Conservation (phyloP, 2,329 filamentous ascomycete genomes). For the Aureobasidium mangrovei region DNA sequence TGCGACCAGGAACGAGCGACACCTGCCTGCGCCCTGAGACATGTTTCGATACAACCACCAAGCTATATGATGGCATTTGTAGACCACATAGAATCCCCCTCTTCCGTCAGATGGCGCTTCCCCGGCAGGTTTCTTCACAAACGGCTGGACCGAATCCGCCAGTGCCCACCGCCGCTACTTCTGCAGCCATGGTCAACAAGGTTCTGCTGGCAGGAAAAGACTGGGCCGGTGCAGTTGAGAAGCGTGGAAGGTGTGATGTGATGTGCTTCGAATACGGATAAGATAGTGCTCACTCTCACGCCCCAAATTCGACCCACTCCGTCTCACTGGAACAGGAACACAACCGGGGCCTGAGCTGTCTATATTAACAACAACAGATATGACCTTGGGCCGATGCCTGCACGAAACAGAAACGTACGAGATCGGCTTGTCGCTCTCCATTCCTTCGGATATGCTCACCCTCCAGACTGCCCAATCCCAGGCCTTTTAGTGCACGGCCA, state of each 20-base stretch:
- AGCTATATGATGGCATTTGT: background rate
- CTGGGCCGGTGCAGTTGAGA: background rate
- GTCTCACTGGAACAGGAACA: background rate
- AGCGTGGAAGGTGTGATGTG: constrained; percentile 6
- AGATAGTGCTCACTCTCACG: background rate
- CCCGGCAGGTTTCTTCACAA: background rate
- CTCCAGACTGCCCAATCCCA: constrained; percentile 4
- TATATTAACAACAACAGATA: background rate
- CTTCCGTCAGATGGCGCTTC: constrained; percentile 1
- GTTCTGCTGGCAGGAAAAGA: background rate
- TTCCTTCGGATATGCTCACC: constrained; percentile 4
- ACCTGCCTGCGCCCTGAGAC: constrained; percentile 8
- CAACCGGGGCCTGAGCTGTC: background rate
- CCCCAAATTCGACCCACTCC: background rate
- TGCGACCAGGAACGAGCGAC: constrained; percentile 7
- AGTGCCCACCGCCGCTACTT: constrained; percentile 11
- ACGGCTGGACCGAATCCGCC: constrained; percentile 6
- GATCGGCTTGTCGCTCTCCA: constrained; percentile 8
- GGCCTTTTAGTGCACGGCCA: background rate
- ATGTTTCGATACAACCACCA: constrained; percentile 1
- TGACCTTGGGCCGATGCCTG: constrained; percentile 1
- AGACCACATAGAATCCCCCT: background rate
- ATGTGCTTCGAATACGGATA: background rate
- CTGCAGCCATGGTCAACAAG: constrained; percentile 6
- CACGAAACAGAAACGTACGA: background rate